Evolutionary conservation across 1,284 basidiomycete species (phyloP).

Genomic region (Tilletia caries): DNA sequence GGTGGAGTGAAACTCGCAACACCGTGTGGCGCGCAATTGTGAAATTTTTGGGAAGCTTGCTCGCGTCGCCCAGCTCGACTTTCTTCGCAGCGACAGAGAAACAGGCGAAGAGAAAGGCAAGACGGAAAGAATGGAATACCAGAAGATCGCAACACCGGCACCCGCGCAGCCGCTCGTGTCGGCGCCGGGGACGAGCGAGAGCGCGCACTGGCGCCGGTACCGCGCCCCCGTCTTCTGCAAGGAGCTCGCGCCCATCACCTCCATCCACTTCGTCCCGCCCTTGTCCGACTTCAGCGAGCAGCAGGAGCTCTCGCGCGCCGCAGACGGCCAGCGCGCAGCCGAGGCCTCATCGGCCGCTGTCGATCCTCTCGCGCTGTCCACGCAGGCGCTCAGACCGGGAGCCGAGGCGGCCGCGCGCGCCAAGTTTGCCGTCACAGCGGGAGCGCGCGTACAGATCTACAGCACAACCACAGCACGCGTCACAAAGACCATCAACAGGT

Average conservation of each 20-base stretch:
- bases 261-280: constrained; percentile 46
- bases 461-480: constrained; percentile 91
- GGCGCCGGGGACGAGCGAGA: constrained; percentile 23
- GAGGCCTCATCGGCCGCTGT: not conserved
- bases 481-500: constrained; percentile 90
- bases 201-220: constrained; percentile 50
- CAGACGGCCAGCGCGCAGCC: not conserved
- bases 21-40: constrained; percentile 8
- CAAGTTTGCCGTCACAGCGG: constrained; percentile 90
- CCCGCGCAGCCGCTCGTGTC: constrained; percentile 10
- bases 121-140: not conserved
- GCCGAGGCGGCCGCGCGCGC: not conserved
- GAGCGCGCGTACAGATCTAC: constrained; percentile 90
- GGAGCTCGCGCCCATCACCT: constrained; percentile 50
- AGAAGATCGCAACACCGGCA: constrained; percentile 8
- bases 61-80: too few relatives aligned
- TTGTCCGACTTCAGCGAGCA: constrained; percentile 28
- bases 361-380: constrained; percentile 6
- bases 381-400: not conserved
- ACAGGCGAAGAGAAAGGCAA: not conserved
- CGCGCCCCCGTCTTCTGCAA: constrained; percentile 48
- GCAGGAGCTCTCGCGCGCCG: not conserved
- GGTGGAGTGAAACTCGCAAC: not conserved
- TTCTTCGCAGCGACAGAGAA: not conserved
- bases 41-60: constrained; percentile 1